Base-by-base conservation (phyloP, 2,329 filamentous ascomycete species). In the Emmonsiellopsis sp. region DNA sequence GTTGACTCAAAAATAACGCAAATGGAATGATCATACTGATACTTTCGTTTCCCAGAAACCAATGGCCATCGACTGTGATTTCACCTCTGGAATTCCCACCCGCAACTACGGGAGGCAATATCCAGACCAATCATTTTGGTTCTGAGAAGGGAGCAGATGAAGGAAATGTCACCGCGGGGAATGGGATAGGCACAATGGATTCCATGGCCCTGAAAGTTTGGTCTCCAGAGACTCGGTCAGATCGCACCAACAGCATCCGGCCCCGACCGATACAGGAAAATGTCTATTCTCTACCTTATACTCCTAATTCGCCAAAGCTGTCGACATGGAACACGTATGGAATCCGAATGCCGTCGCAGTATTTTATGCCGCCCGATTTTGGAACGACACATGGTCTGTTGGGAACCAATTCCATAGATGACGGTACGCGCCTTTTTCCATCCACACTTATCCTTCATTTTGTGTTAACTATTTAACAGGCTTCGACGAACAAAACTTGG, bases 341-440 rank as follows among this genome's bases (percentile, higher is more conserved):
- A 13, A 51, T 55, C n/a, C 42, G 17, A n/a, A 37, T 56, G 33
- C 52, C 52, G 13, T 42, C 51, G 36, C 51, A 55, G 14, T 33
- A 49, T 10, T 40, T 54, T 43, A 32, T 57, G 11, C 32, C 54
- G 3, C 21, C 54, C 42, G 49, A 42, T 3, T 52, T 55, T 50
- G 53, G 48, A 42, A 13, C 52, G 11, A 33, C 53, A 42, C 46
- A 48, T 53, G 54, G 43, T 27, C 6, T 40, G 11, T 42, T 47
- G 13, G 53, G 13, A 37, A 42, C 17, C 34, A 43, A 40, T 27
- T 7, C 45, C 37, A 14, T 53, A 8, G 33, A 50, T 34, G 27
- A 48, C 11, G 33, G 55, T 55, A 57, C 32, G 55, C 6, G 39
- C n/a, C 37, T 40, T 11, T 43, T 14, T 31, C n/a, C 34, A 32